Conservation (phyloP, 2,329 filamentous ascomycete genomes). For the Pyrenochaeta sp. region DNA sequence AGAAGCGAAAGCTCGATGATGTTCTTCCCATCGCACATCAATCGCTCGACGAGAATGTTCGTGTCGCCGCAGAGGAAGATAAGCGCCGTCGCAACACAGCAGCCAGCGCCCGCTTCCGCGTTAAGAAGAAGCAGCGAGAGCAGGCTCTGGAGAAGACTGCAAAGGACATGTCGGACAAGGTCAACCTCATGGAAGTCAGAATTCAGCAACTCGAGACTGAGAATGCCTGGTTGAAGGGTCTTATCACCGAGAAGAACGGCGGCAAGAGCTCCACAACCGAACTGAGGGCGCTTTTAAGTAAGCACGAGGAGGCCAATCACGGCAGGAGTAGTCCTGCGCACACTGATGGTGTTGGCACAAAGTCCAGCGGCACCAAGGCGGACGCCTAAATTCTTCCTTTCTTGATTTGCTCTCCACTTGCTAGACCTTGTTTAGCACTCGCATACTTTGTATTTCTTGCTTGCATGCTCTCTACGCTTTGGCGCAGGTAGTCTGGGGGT, state of each 20-base stretch:
- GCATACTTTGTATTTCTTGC: constrained; percentile 2
- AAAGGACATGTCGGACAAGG: constrained; percentile 61
- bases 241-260: constrained; percentile 61
- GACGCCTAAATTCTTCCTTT: constrained; percentile 36
- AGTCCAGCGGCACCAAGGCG: constrained; percentile 38
- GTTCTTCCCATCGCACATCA: constrained; percentile 38
- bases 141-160: constrained; percentile 61
- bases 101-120: constrained; percentile 61
- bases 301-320: constrained; percentile 41
- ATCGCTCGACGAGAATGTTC: constrained; percentile 56
- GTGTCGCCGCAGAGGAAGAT: constrained; percentile 61
- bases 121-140: constrained; percentile 65
- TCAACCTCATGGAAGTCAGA: constrained; percentile 54
- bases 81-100: constrained; percentile 63
- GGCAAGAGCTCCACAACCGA: constrained; percentile 43
- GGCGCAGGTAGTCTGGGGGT: not conserved
- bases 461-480: constrained; percentile 1
- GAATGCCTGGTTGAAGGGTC: constrained; percentile 61
- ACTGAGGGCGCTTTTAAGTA: constrained; percentile 43
- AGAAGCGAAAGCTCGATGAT: constrained; percentile 58
- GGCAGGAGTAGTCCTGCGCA: constrained; percentile 47
- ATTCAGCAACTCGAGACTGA: constrained; percentile 62
- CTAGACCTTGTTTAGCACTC: not conserved
- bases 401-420: constrained; percentile 1
- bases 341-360: constrained; percentile 50